phyloP scores from a whole-genome alignment of 208 protist genomes.

The Wallacemonas sp. region DNA sequence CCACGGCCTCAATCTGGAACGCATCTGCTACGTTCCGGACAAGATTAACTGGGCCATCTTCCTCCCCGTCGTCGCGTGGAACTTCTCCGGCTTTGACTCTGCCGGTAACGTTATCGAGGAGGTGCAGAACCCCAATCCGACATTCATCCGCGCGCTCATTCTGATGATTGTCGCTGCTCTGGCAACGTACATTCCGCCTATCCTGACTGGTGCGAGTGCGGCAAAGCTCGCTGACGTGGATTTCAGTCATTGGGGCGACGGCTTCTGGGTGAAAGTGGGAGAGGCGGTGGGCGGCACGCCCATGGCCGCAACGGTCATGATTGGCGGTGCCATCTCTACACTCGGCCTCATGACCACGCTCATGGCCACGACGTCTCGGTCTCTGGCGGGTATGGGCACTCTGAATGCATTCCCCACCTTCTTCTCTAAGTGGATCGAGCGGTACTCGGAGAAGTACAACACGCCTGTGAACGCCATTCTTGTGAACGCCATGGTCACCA shows the following conservation, averaged over 20 bases:
- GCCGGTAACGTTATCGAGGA: constrained; percentile 91
- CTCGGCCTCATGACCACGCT: constrained; percentile 85
- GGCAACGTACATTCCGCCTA: constrained; percentile 81
- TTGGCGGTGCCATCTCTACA: constrained; percentile 81
- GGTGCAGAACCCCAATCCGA: constrained; percentile 78
- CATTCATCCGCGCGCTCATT: constrained; percentile 81
- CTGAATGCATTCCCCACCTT: constrained; percentile 76
- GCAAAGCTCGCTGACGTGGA: constrained; percentile 38
- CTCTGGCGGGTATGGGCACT: constrained; percentile 84
- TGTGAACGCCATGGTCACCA: constrained; percentile 73
- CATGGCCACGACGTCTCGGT: constrained; percentile 82
- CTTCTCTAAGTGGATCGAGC: constrained; percentile 64
- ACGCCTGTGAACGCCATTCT: constrained; percentile 83
- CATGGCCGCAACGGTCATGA: constrained; percentile 70
- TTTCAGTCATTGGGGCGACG: constrained; percentile 80
- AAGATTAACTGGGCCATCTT: constrained; percentile 84
- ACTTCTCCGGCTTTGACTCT: constrained; percentile 91
- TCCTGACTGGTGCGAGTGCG: constrained; percentile 78
- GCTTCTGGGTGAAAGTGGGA: constrained; percentile 87
- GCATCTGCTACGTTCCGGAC: constrained; percentile 65
- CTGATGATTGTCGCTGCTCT: constrained; percentile 80
- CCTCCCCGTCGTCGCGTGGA: constrained; percentile 86
- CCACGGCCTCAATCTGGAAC: constrained; percentile 72
- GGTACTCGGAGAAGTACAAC: constrained; percentile 48
- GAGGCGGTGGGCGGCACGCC: constrained; percentile 76